Evolutionary conservation across 345 rosid species (phyloP).

Genomic region (Populus tremula): DNA sequence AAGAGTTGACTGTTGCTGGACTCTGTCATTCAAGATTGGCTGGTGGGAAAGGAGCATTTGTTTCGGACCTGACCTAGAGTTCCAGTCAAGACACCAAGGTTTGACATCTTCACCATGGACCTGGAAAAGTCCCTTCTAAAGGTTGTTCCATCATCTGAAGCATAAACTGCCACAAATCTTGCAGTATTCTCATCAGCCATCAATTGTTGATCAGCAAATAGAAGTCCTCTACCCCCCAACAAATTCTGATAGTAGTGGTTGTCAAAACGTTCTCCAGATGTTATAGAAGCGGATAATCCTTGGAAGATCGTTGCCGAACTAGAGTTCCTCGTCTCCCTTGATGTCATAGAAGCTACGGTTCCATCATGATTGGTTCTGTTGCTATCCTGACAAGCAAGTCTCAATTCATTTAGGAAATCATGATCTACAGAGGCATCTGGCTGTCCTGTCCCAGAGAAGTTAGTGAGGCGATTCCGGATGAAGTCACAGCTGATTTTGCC

Average conservation of each 20-base stretch:
- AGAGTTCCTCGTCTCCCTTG: constrained; percentile 5
- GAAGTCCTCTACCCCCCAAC: constrained; percentile 47
- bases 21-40: neutral
- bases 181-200: constrained; percentile 48
- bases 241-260: constrained; percentile 38
- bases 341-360: constrained; percentile 10
- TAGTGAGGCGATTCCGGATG: constrained; percentile 34
- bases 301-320: constrained; percentile 9
- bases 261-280: constrained; percentile 40
- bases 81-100: constrained; percentile 34
- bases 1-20: neutral
- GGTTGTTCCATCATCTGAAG: constrained; percentile 34
- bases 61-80: constrained; percentile 33
- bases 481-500: constrained; percentile 48
- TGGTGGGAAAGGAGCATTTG: constrained; percentile 15
- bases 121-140: constrained; percentile 44
- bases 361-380: constrained; percentile 4
- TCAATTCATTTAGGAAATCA: constrained; percentile 37
- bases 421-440: constrained; percentile 38
- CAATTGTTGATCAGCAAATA: constrained; percentile 49
- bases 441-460: constrained; percentile 40
- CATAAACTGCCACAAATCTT: constrained; percentile 27
- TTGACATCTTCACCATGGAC: constrained; percentile 51
- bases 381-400: constrained; percentile 23
- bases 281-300: constrained; percentile 17